Evolutionary conservation across 1,284 basidiomycete genomes (phyloP).

Genomic region (Irpex rosettiformis): DNA sequence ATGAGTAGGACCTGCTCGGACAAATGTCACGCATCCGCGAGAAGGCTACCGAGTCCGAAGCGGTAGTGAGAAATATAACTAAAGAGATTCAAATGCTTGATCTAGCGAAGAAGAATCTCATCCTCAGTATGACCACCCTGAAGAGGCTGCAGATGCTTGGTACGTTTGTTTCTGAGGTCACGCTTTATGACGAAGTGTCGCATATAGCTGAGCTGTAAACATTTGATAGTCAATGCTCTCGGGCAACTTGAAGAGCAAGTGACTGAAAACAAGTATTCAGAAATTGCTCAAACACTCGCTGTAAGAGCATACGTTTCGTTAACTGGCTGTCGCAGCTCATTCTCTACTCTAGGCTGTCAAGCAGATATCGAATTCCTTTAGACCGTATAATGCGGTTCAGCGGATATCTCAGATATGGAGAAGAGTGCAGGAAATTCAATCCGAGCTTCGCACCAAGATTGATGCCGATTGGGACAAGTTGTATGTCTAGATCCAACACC

Average conservation of each 20-base stretch:
- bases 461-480: slow-evolving; percentile 89
- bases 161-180: slow-evolving; percentile 33
- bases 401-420: slow-evolving; percentile 76
- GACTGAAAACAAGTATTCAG: slow-evolving; percentile 74
- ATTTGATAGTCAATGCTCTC: slow-evolving; percentile 68
- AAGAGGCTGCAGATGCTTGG: slow-evolving; percentile 94
- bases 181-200: not conserved
- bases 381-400: slow-evolving; percentile 69
- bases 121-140: slow-evolving; percentile 85
- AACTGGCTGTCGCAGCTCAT: not conserved
- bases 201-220: not conserved
- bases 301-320: slow-evolving; percentile 38
- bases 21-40: slow-evolving; percentile 95
- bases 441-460: slow-evolving; percentile 70
- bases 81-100: slow-evolving; percentile 96
- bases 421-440: slow-evolving; percentile 77
- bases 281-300: slow-evolving; percentile 79
- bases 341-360: slow-evolving; percentile 70
- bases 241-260: slow-evolving; percentile 79
- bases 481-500: too few species aligned
- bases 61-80: slow-evolving; percentile 93
- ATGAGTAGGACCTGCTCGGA: slow-evolving; percentile 85
- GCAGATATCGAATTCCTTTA: slow-evolving; percentile 78
- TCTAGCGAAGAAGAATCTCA: slow-evolving; percentile 91
- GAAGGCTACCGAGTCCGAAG: slow-evolving; percentile 94